Percentiles rank a stretch among this genome's conserved stretches.
Conservation (phyloP, 306 rosid species). For the Cicer bijugum region DNA sequence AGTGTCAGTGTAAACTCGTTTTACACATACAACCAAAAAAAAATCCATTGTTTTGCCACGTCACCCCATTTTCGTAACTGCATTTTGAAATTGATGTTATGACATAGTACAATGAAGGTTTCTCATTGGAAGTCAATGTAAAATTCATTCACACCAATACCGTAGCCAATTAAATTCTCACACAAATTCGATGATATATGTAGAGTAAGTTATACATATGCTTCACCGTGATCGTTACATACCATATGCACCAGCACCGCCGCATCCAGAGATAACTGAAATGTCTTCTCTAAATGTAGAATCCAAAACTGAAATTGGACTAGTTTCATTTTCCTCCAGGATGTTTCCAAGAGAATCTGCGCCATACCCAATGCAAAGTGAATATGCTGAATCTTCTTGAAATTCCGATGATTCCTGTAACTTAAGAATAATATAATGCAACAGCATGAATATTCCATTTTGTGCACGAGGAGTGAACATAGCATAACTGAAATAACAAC, state of each 20-base stretch:
- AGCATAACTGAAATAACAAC: neutral
- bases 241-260: constrained; percentile 54
- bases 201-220: neutral
- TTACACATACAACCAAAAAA: too few species aligned
- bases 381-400: constrained; percentile 51
- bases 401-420: constrained; percentile 56
- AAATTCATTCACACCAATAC: too few species aligned
- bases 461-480: neutral
- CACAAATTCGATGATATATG: neutral
- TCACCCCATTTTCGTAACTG: too few species aligned
- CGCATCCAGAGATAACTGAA: constrained; percentile 45
- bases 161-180: too few species aligned
- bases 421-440: constrained; percentile 30
- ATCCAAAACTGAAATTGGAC: constrained; percentile 83
- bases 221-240: constrained; percentile 31
- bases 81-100: too few species aligned
- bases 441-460: constrained; percentile 2
- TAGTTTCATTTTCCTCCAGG: constrained; percentile 61
- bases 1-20: too few species aligned
- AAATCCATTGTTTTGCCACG: too few species aligned
- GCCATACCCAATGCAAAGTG: constrained; percentile 47
- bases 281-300: constrained; percentile 53
- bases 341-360: constrained; percentile 49
- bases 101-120: too few species aligned
- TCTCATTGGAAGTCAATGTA: too few species aligned